A percentile compares a stretch with the other conserved stretches of the same genome.
phyloP scores from a whole-genome alignment of 805 yeast species.

The Priceomyces carsonii region DNA sequence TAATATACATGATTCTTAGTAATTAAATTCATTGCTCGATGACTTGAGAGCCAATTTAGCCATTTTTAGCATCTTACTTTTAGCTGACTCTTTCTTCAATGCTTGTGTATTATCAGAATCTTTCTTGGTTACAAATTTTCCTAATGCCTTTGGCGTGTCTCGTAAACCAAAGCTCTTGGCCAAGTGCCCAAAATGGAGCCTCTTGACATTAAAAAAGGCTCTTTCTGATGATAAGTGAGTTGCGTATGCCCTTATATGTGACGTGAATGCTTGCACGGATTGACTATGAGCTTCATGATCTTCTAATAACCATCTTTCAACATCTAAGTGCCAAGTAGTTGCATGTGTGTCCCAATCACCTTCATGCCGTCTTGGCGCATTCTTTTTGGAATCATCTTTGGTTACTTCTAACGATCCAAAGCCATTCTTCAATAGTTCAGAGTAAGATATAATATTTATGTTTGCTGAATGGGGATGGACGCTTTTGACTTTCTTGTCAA shows the following conservation, averaged over 20 bases:
- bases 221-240: slow-evolving; percentile 87
- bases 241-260: slow-evolving; percentile 93
- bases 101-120: slow-evolving; percentile 33
- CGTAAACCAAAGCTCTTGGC: slow-evolving; percentile 94
- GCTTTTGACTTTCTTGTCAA: slow-evolving; percentile 48
- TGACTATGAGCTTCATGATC: slow-evolving; percentile 57
- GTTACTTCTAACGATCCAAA: slow-evolving; percentile 39
- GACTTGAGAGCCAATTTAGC: slow-evolving; percentile 69
- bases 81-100: slow-evolving; percentile 66
- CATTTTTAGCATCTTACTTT: slow-evolving; percentile 70
- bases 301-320: slow-evolving; percentile 85
- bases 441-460: slow-evolving; percentile 36
- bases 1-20: too few relatives aligned
- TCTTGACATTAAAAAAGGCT: slow-evolving; percentile 74
- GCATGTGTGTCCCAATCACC: slow-evolving; percentile 89
- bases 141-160: slow-evolving; percentile 87
- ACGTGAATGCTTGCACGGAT: slow-evolving; percentile 80
- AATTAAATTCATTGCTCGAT: slow-evolving; percentile 75
- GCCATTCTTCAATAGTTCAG: slow-evolving; percentile 29
- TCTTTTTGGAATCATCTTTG: slow-evolving; percentile 35
- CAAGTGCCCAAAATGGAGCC: slow-evolving; percentile 89
- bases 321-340: slow-evolving; percentile 91
- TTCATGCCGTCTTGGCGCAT: slow-evolving; percentile 39
- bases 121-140: slow-evolving; percentile 37
- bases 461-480: slow-evolving; percentile 41